phyloP scores from a whole-genome alignment of 2,329 filamentous ascomycete species.

The Leptoxyphium fumago region DNA sequence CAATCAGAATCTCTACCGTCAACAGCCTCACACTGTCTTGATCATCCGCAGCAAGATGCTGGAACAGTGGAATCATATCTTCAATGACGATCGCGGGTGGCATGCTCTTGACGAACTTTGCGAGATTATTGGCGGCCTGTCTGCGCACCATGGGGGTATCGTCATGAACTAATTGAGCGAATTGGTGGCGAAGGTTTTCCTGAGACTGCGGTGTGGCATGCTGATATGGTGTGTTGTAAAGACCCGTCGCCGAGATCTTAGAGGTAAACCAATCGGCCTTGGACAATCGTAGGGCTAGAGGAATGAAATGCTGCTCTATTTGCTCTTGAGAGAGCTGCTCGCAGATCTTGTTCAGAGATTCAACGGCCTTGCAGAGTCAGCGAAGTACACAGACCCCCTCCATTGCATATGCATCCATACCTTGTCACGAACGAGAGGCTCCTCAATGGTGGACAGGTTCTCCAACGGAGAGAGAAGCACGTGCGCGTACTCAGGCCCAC shows the following conservation, averaged over 20 bases:
- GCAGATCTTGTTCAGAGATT: conserved; percentile 99
- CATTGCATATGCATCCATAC: conserved; percentile 34
- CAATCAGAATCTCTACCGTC: conserved; percentile 91
- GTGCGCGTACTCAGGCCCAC: conserved; percentile 83
- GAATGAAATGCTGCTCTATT: conserved; percentile 95
- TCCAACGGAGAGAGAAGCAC: conserved; percentile 93
- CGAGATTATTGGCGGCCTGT: conserved; percentile 88
- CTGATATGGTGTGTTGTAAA: conserved; percentile 86
- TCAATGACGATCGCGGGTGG: conserved; percentile 79
- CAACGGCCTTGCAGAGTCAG: conserved; percentile 59
- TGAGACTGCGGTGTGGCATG: conserved; percentile 80
- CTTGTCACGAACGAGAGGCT: conserved; percentile 96
- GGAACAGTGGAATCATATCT: conserved; percentile 98
- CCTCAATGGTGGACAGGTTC: conserved; percentile 96
- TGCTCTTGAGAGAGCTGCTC: conserved; percentile 78
- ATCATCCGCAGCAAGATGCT: conserved; percentile 89
- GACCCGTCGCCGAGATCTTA: conserved; percentile 92
- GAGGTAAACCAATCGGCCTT: conserved; percentile 99
- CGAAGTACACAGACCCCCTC: not conserved
- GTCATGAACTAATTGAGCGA: conserved; percentile 85
- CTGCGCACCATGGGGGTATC: conserved; percentile 98
- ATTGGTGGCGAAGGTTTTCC: conserved; percentile 82
- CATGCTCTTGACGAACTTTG: conserved; percentile 98
- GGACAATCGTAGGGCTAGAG: conserved; percentile 83
- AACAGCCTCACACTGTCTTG: conserved; percentile 93